Conservation (phyloP, 306 rosid species). For the Vachellia pachyceras region DNA sequence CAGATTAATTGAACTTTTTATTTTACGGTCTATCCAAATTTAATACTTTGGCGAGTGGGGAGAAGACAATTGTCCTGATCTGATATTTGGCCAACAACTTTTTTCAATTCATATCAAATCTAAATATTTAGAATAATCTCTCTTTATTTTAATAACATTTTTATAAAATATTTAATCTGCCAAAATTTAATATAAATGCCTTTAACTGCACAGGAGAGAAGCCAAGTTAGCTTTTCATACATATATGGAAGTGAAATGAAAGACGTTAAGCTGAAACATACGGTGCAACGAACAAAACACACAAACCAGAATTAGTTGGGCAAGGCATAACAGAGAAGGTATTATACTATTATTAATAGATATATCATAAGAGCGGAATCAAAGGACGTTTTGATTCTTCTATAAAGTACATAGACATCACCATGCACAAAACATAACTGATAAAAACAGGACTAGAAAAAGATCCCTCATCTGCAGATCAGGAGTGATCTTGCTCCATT, state of each 20-base stretch:
- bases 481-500: constrained; percentile 58
- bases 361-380: constrained; percentile 6
- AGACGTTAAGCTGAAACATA: background rate
- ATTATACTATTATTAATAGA: constrained; percentile 3
- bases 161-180: background rate
- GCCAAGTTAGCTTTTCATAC: background rate
- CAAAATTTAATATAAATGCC: background rate
- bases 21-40: background rate
- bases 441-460: background rate
- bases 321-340: background rate
- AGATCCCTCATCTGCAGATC: constrained; percentile 12
- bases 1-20: no score
- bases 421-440: constrained; percentile 10
- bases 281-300: background rate
- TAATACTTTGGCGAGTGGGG: background rate
- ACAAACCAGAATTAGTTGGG: background rate
- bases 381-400: constrained; percentile 19
- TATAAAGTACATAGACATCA: background rate
- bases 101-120: background rate
- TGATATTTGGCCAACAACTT: background rate
- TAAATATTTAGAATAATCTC: background rate
- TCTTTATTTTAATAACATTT: no score
- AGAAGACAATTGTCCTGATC: background rate
- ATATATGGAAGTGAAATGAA: background rate
- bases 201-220: background rate